Evolutionary conservation across 495 filamentous ascomycete species (phyloP), one percentile per base, ranked within the genome.

Genomic region (Evernia prunastri): DNA sequence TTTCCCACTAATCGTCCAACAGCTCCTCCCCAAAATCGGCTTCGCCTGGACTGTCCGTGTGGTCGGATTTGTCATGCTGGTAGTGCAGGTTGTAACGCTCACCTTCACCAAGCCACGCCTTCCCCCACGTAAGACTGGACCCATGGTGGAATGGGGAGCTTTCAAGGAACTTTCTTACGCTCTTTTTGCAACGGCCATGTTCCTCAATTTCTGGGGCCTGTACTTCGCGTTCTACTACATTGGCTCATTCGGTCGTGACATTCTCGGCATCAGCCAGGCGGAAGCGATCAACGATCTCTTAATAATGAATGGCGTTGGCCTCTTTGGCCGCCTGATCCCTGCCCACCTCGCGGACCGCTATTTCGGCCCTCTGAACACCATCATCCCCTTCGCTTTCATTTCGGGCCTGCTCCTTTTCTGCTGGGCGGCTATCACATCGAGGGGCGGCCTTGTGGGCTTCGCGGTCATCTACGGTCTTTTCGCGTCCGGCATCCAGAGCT

Each of bases 1-100:
- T 1, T 92, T 91, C 67, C 88, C 90, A 0, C 78, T 82, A 43
- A 84, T 96, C 56, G 85, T 89, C 18, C 81, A 86, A 67, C 80
- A 84, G 57, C 75, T 96, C 36, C 68, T 92, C 11, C 87, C 88
- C 0, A 72, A 65, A 4, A 76, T 89, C 23, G 91, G 91, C 42
- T 96, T 93, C 72, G 77, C 79, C 4, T 92, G 90, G 90, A 89
- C 91, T 0, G 82, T 95, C 58, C 81, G 91, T 15, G 78, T 81
- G 3, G 75, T 95, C 61, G 92, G 85, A 0, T 89, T 93, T 69
- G 84, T 96, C 59, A 83, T 86, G 56, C 67, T 92, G 1, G 82
- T 69, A 0, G 81, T 80, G 3, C 70, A 89, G 57, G 71, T 83
- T 3, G 79, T 84, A 33, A 75, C 77, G 11, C 66, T 86, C 57